phyloP scores from a whole-genome alignment of 2,329 filamentous ascomycete genomes.

The Basipetospora sp. region DNA sequence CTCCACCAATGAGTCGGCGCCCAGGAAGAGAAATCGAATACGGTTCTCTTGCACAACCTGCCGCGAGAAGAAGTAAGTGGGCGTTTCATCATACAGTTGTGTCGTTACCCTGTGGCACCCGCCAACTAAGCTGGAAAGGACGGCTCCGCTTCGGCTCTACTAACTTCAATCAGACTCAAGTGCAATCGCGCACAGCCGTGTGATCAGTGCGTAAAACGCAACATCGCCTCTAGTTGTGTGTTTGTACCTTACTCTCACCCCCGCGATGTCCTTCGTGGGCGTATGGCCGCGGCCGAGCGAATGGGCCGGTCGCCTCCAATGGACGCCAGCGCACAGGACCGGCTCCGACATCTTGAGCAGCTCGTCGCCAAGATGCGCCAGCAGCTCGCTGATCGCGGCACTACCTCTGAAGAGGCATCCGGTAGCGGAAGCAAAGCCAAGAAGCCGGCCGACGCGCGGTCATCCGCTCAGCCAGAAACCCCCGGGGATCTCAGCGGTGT shows the following conservation, averaged over 20 bases:
- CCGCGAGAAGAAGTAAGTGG: slow-evolving; percentile 19
- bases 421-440: not conserved
- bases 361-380: slow-evolving; percentile 5
- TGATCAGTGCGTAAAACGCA: slow-evolving; percentile 18
- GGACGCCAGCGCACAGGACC: slow-evolving; percentile 4
- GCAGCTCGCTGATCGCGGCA: slow-evolving; percentile 3
- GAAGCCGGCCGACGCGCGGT: not conserved
- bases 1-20: no score
- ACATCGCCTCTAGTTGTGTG: slow-evolving; percentile 13
- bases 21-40: slow-evolving; percentile 18
- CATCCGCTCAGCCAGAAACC: slow-evolving; percentile 6
- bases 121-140: no score
- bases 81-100: not conserved
- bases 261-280: slow-evolving; percentile 11
- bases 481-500: slow-evolving; percentile 7
- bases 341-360: slow-evolving; percentile 4
- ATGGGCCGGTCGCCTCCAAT: slow-evolving; percentile 2
- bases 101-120: slow-evolving; percentile 5
- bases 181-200: slow-evolving; percentile 19
- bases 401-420: not conserved
- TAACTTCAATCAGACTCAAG: slow-evolving; percentile 17
- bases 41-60: slow-evolving; percentile 20
- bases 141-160: no score
- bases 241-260: slow-evolving; percentile 14
- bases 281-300: slow-evolving; percentile 4